Base-by-base conservation (phyloP, 78 protist species). In the Planoprotostelium fungivorum region DNA sequence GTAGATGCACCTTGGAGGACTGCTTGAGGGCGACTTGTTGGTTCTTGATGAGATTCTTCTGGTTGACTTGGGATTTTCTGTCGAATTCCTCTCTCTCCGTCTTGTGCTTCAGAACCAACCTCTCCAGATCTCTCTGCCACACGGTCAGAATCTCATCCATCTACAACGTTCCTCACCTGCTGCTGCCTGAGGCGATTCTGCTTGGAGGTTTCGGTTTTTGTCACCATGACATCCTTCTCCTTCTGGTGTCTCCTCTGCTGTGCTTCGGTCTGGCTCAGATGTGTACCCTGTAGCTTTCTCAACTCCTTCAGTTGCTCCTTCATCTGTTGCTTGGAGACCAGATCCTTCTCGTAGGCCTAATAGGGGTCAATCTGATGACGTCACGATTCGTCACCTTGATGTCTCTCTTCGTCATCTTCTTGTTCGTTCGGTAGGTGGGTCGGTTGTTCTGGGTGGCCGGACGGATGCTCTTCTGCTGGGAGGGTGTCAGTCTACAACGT, bases 231-330 rank as follows among this genome's bases (percentile, higher is more conserved):
- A 16, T 92, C 94, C 85, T 92, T 92, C 37, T 92, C 94, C 36
- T 89, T 92, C 38, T 89, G 91, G 39, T 92, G 94, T 38, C 87
- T 90, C 73, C 87, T 92, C 38, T 86, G 34, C 28, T 89, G 89
- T 85, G 87, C 31, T 63, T 92, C 94, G 34, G 89, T 92, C 83
- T 92, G 93, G 36, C 85, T 83, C n/a, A 63, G 38, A 35, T 92
- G 94, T 37, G 87, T 89, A 73, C 88, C 93, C 88, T 92, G 94
- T 86, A 90, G 91, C 37, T 86, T 85, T n/a, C 90, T 92, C 34
- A 92, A 88, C 34, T 88, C 91, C 34, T 92, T 92, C 23, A 92
- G 73, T 92, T 92, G 94, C 85, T 86, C 88, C 63, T 92, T 92
- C 94, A 92, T 92, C 73, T 90, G 51, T 34, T 88, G 87, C 0